Evolutionary conservation across 164 flowering plant species (phyloP).

Genomic region (Euptelea pleiosperma): DNA sequence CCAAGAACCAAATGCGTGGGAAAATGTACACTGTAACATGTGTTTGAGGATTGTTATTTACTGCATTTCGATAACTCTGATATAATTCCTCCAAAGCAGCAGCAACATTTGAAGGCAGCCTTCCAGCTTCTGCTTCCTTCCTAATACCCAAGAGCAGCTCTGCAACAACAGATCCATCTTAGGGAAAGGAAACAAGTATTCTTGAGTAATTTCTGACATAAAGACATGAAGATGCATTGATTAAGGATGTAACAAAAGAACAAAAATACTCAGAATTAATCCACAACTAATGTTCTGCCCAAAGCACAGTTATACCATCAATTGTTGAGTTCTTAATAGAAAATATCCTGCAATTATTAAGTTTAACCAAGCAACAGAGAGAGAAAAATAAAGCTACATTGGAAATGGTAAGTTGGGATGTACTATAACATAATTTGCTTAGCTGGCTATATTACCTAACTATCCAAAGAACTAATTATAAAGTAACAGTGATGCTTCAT

Average conservation of each 20-base stretch:
- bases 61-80: slow-evolving; percentile 76
- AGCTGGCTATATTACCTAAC: too few relatives aligned
- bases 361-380: too few relatives aligned
- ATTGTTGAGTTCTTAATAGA: too few relatives aligned
- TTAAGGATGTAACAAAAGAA: neutral
- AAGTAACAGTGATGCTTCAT: too few relatives aligned
- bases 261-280: neutral
- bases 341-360: too few relatives aligned
- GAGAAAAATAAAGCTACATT: too few relatives aligned
- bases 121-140: slow-evolving; percentile 69
- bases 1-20: slow-evolving; percentile 9
- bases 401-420: too few relatives aligned
- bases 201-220: slow-evolving; percentile 9
- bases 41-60: slow-evolving; percentile 35
- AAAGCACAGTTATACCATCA: too few relatives aligned
- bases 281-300: too few relatives aligned
- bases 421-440: too few relatives aligned
- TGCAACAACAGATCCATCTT: slow-evolving; percentile 29
- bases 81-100: slow-evolving; percentile 74
- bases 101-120: slow-evolving; percentile 67
- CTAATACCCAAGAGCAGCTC: slow-evolving; percentile 65
- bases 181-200: neutral
- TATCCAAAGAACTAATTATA: too few relatives aligned
- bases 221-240: neutral
- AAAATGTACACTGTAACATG: slow-evolving; percentile 5